Conservation (phyloP, 2,329 filamentous ascomycete genomes). For the Ophiocordyceps robertsii region DNA sequence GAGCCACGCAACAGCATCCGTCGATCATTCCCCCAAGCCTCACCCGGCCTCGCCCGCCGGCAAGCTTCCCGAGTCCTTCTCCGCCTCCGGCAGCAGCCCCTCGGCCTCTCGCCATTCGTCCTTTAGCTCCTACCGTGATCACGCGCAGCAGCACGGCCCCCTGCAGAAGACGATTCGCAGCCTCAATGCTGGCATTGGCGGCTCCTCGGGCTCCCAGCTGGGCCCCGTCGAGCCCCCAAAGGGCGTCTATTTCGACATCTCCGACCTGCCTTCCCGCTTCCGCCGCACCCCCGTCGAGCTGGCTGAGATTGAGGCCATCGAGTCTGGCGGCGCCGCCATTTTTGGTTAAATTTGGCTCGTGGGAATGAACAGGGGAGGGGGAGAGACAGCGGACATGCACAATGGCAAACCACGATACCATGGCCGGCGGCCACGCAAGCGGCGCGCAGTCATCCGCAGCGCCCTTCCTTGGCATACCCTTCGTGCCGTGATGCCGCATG, state of each 20-base stretch:
- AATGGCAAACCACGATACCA: background rate
- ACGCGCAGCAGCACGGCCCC: slow-evolving; percentile 66
- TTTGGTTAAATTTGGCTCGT: slow-evolving; percentile 24
- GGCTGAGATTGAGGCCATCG: slow-evolving; percentile 88
- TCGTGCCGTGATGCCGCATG: no score
- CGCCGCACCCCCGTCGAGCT: slow-evolving; percentile 57
- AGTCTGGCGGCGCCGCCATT: slow-evolving; percentile 71
- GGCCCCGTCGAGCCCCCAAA: slow-evolving; percentile 57
- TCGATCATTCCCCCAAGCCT: slow-evolving; percentile 61
- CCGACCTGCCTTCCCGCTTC: slow-evolving; percentile 77
- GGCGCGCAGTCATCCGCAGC: no score
- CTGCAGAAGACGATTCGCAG: slow-evolving; percentile 44
- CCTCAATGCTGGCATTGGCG: slow-evolving; percentile 35
- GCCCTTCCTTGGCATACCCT: no score
- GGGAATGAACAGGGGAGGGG: background rate
- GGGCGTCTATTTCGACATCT: slow-evolving; percentile 78
- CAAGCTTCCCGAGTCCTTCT: slow-evolving; percentile 44
- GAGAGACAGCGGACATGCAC: background rate
- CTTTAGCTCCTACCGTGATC: slow-evolving; percentile 67
- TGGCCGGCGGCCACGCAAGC: background rate
- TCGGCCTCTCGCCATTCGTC: slow-evolving; percentile 35
- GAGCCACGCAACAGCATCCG: slow-evolving; percentile 35
- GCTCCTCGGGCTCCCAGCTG: slow-evolving; percentile 52
- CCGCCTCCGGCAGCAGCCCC: slow-evolving; percentile 16
- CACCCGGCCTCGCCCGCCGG: slow-evolving; percentile 60